Evolutionary conservation across 805 yeast genomes (phyloP), one percentile per base, ranked within the genome.

Genomic region (Saccharomyces mikatae): DNA sequence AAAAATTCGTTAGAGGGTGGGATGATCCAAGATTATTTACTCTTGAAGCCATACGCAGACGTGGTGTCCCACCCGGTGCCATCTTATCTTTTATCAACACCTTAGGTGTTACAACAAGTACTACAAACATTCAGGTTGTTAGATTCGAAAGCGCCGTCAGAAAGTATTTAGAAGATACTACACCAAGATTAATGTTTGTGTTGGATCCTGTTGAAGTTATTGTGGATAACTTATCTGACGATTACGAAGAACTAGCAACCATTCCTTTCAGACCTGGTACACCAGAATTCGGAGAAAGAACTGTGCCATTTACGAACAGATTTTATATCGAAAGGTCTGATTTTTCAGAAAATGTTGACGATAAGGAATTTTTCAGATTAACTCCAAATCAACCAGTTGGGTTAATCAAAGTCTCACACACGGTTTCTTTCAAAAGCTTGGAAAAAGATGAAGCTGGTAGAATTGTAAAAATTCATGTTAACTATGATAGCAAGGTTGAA

Each of bases 31-130:
- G 99, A 67, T 78, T 94, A 69, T 94, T 84, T 72, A 94, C 99
- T 4, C 80, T 94, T 63, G 99, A 90, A 63, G 96, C 94, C 51
- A 83, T 94, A 57, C 86, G 89, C 69, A 87, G 99, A 71, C 88
- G 99, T 69, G 99, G 99, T 76, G 85, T 94, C 8, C 99, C 99
- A 61, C 99, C 99, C 11, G 97, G 98, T 48, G 97, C 98, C 29
- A 89, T 94, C 69, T 78, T 94, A 68, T 81, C 90, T 31, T 94
- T 94, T 70, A 87, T 94, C 66, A 89, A 91, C 70, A 92, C 97
- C 48, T 80, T 94, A 62, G 99, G 99, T 66, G 99, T 94, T 54
- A 94, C 99, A 46, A 94, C 98, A 1, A 79, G 92, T 48, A 87
- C 91, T 48, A 85, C 97, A 46, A 89, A 89, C 67, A 94, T 94